Base-by-base conservation (phyloP, 2,329 filamentous ascomycete species). In the Penicillium sp. region DNA sequence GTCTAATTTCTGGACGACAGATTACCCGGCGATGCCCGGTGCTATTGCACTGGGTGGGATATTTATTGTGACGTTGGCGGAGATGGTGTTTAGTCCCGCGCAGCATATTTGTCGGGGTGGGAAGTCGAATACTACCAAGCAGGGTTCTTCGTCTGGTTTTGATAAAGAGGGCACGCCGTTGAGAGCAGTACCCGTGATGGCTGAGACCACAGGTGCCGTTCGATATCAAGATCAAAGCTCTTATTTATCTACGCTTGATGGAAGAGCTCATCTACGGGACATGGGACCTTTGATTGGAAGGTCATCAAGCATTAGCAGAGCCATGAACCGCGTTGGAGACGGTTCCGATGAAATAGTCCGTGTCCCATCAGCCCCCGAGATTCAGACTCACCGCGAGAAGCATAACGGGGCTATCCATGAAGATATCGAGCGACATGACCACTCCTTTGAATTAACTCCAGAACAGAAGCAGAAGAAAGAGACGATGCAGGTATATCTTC, bases 401-500 rank as follows among this genome's bases (percentile, higher is more conserved):
- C 63, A 68, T 9, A 55, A 60, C 1, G 65, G 67, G 30, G 10
- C 65, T 2, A 56, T 69, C 4, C 53, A 66, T 28, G 19, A 56
- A 12, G 68, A 71, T 42, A 19, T 60, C 10, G 71, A 73, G 50
- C 63, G 62, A 8, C 61, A 50, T n/a, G 61, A 69, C 8, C 58
- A 67, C 26, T 19, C 44, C 10, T 51, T 56, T 12, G 30, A 42
- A 22, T 33, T 76, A 17, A 73, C 61, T 1, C 65, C 70, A 0
- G 70, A 74, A 24, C 74, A 81, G 65, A 82, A 77, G 17, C 82
- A 85, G 75, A 84, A 86, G 71, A 89, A 87, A 69, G 85, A 88
- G 74, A 84, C 90, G 2, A 82, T 91, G 69, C 90, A 93, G 76
- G 91, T 91, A 67, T 85, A 90, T 4, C 83, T 93, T 2, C 84